Conservation (phyloP, 2,329 filamentous ascomycete genomes). For the Falciphora oryzae region DNA sequence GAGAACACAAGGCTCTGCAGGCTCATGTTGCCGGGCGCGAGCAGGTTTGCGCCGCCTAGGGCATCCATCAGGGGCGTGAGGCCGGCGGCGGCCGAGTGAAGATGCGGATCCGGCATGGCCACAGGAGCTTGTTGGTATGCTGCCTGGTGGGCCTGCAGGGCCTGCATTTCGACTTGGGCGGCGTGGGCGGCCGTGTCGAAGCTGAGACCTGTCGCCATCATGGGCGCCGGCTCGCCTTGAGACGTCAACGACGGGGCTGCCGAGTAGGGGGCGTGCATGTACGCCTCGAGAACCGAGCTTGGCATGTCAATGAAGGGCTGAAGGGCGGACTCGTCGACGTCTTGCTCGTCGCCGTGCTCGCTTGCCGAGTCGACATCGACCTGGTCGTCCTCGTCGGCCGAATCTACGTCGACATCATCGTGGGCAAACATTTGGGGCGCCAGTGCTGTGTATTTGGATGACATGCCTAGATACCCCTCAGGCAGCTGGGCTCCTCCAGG, state of each 20-base stretch:
- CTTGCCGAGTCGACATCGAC: not conserved
- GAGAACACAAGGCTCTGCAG: not conserved
- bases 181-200: not conserved
- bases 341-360: not conserved
- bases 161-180: not conserved
- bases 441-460: not conserved
- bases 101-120: not conserved
- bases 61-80: not conserved
- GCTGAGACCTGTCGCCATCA: not conserved
- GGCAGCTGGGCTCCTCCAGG: not conserved
- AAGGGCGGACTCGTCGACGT: not conserved
- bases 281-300: not conserved
- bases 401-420: not conserved
- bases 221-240: too few relatives aligned
- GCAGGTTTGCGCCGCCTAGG: not conserved
- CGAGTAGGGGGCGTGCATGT: not conserved
- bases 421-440: not conserved
- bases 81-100: not conserved
- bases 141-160: not conserved
- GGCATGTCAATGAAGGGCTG: not conserved
- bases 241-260: not conserved
- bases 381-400: not conserved
- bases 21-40: conserved; percentile 3
- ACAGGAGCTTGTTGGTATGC: not conserved
- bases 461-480: not conserved